Conservation (phyloP, 1,284 basidiomycete genomes). For the Cutaneotrichosporon cyanovorans region DNA sequence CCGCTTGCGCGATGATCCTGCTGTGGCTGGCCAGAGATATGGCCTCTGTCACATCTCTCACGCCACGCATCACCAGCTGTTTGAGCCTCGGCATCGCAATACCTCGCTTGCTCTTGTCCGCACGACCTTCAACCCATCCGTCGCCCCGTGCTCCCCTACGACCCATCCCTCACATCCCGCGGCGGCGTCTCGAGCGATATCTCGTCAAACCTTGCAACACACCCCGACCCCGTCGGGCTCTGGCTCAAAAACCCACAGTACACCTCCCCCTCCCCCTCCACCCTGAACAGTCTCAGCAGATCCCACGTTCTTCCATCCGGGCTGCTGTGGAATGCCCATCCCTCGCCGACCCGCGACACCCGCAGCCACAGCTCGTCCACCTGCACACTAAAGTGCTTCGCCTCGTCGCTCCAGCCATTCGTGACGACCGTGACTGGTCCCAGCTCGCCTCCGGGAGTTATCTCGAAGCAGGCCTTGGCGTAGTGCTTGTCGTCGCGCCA, state of each 20-base stretch:
- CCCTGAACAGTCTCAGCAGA: slow-evolving; percentile 1
- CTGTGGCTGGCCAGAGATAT: too few relatives aligned
- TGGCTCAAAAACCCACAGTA: neutral
- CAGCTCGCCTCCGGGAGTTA: neutral
- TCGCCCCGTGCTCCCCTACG: too few relatives aligned
- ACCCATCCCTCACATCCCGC: slow-evolving; percentile 1
- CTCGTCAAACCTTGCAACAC: neutral
- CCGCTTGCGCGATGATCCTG: too few relatives aligned
- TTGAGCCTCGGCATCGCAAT: too few relatives aligned
- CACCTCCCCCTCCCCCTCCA: neutral
- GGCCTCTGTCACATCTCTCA: too few relatives aligned
- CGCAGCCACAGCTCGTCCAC: neutral
- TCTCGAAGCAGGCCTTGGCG: slow-evolving; percentile 4
- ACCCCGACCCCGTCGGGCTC: slow-evolving; percentile 1
- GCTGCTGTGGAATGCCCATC: neutral
- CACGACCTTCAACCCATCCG: too few relatives aligned
- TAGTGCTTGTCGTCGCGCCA: slow-evolving; percentile 4
- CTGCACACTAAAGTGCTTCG: neutral
- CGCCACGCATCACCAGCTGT: too few relatives aligned
- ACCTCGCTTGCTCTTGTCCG: too few relatives aligned
- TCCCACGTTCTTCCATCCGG: slow-evolving; percentile 1
- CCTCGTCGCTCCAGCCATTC: slow-evolving; percentile 4
- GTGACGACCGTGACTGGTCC: neutral
- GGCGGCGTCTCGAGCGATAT: neutral
- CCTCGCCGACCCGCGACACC: neutral